A percentile compares a stretch with the other conserved stretches of the same genome.
Evolutionary conservation across 1,139 yeast species (phyloP).

Genomic region (Sugiyamaella japonica): DNA sequence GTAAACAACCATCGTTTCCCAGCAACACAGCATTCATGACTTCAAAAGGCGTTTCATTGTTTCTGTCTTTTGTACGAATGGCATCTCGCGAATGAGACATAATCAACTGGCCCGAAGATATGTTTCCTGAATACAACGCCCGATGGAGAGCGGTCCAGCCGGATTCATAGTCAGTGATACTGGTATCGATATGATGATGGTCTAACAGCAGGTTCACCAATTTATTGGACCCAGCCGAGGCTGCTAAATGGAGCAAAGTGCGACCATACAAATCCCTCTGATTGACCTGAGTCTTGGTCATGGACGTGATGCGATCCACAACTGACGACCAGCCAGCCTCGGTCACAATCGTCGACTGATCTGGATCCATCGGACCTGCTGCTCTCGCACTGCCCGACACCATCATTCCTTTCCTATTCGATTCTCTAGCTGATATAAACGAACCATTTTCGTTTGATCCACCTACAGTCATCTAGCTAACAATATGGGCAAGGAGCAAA

Average conservation of each 20-base stretch:
- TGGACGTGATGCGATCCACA: constrained; percentile 4
- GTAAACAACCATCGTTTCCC: constrained; percentile 17
- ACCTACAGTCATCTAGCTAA: constrained; percentile 5
- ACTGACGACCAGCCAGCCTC: constrained; percentile 1
- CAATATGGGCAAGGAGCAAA: neutral
- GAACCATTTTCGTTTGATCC: constrained; percentile 5
- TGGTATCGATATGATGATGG: constrained; percentile 49
- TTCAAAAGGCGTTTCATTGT: constrained; percentile 53
- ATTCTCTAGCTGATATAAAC: neutral
- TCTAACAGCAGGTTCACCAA: constrained; percentile 45
- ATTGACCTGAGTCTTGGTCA: constrained; percentile 38
- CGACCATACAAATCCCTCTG: constrained; percentile 75
- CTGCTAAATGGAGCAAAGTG: constrained; percentile 59
- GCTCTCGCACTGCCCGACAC: neutral
- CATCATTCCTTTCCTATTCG: constrained; percentile 3
- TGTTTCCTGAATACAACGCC: constrained; percentile 59
- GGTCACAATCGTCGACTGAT: neutral
- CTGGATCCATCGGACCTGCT: too few relatives aligned
- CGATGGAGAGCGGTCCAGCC: constrained; percentile 84
- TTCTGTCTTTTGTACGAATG: constrained; percentile 63
- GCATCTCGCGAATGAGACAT: constrained; percentile 47
- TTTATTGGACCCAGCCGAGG: constrained; percentile 50
- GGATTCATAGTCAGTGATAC: constrained; percentile 64
- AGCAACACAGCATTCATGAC: constrained; percentile 22
- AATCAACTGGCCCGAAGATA: constrained; percentile 56